These are phyloP conservation scores for Argentina anserina DNA, from an alignment of 306 rosid genomes.

Conservation along the genomic window DNA sequence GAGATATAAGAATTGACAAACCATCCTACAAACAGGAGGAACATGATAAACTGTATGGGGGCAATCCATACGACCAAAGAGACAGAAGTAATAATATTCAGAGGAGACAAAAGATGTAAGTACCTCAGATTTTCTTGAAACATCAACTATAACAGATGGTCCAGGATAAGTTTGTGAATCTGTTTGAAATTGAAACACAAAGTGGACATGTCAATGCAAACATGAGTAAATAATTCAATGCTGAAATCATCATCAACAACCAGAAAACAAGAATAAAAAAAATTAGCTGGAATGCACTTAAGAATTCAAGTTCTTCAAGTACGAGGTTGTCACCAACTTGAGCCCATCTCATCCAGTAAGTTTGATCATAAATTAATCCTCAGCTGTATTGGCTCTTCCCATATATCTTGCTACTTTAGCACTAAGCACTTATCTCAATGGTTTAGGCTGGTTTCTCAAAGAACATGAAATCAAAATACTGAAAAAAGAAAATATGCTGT, in stretches of 20 bases:
- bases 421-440: slow-evolving; percentile 1
- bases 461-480: background rate
- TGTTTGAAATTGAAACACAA: slow-evolving; percentile 35
- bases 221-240: slow-evolving; percentile 14
- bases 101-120: slow-evolving; percentile 15
- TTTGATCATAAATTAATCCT: background rate
- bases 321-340: background rate
- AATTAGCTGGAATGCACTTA: background rate
- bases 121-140: slow-evolving; percentile 83
- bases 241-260: slow-evolving; percentile 6
- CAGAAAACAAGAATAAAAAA: background rate
- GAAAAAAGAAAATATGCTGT: background rate
- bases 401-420: background rate
- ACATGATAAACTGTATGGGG: background rate
- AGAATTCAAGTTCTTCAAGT: background rate
- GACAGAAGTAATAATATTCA: slow-evolving; percentile 9
- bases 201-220: slow-evolving; percentile 13
- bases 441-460: background rate
- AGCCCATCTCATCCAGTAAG: background rate
- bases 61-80: background rate
- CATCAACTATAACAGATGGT: slow-evolving; percentile 64
- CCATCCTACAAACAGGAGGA: slow-evolving; percentile 53
- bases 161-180: slow-evolving; percentile 82
- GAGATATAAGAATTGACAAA: slow-evolving; percentile 61
- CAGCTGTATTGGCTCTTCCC: background rate